Evolutionary conservation across 1,284 basidiomycete species (phyloP), one percentile per base, ranked within the genome.

Genomic region (Trichosporon asahii): DNA sequence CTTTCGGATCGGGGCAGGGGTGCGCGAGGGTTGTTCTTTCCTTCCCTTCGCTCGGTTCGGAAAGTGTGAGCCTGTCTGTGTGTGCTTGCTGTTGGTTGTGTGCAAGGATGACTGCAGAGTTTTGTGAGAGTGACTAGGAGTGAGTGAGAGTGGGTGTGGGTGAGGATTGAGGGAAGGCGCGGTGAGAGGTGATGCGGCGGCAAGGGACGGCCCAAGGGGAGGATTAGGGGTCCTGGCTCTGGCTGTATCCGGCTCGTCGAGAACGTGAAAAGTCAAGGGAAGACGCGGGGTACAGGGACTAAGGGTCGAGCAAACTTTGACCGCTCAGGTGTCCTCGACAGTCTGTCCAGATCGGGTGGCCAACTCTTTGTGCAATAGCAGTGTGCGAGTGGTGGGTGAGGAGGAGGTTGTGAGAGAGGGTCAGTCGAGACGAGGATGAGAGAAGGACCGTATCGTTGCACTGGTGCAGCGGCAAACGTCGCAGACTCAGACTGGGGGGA

Each of bases 251-350:
- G 40, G 40, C 40, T 44, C 40, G 40, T 44, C 40, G 40, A 44
- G 49, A 53, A 53, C 49, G 49, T 53, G 49, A 53, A 53, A 53
- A 53, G 49, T 23, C 49, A 53, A 53, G 49, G 49, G 49, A 53
- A n/a, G 57, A 61, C 57, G 57, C 57, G 57, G 57, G 57, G 57
- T 31, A 61, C 57, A n/a, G 49, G 49, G 49, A 61, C 29, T 2
- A 15, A 61, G 57, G 29, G 57, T 33, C 27, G 57, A 18, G 57
- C 57, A 61, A 61, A 61, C 57, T 61, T 31, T 61, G 57, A 31
- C 8, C 29, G 57, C 7, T 14, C 55, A 31, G 12, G 27, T 61
- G 57, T 23, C 44, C 44, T n/a, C n/a, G n/a, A n/a, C n/a, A 25
- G 44, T 33, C 44, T 46, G 44, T 21, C 7, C 11, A 9, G 31